A percentile compares a stretch with the other conserved stretches of the same genome.
Conservation (phyloP, 106 monocot genomes). For the Acorus calamus region DNA sequence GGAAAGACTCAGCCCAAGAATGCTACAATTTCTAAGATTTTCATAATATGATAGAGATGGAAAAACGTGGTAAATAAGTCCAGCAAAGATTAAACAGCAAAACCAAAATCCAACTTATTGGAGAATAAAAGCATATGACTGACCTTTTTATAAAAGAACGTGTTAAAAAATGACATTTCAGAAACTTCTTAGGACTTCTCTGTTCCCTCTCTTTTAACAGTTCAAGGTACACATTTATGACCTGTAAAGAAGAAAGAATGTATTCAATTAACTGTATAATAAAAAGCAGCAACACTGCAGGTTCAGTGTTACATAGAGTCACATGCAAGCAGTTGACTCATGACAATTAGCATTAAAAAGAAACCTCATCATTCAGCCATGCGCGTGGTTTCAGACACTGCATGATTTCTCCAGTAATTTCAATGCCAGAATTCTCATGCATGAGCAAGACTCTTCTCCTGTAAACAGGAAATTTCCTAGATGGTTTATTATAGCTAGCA, state of each 20-base stretch:
- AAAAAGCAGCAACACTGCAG: background rate
- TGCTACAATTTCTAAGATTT: no score
- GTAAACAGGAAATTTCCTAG: background rate
- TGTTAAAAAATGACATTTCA: constrained; percentile 95
- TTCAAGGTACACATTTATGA: constrained; percentile 91
- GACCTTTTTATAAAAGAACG: constrained; percentile 95
- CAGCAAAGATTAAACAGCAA: no score
- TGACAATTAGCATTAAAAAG: background rate
- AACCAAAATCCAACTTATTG: no score
- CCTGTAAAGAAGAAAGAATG: constrained; percentile 31
- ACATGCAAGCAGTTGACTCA: no score
- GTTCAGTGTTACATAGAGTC: no score
- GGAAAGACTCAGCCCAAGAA: no score
- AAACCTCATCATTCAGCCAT: constrained; percentile 98
- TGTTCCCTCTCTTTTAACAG: constrained; percentile 88
- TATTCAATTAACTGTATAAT: background rate
- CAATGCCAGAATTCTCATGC: constrained; percentile 73
- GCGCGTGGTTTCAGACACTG: constrained; percentile 63
- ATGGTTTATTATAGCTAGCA: no score
- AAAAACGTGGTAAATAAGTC: no score
- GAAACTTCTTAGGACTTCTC: constrained; percentile 60
- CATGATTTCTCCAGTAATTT: constrained; percentile 72
- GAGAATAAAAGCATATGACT: background rate
- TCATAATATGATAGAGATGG: no score
- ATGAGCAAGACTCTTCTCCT: constrained; percentile 42